Percentiles rank a stretch among this genome's conserved stretches.
Evolutionary conservation across 192 early-diverging fungal genomes (phyloP).

Genomic region (Coemansia sp.): DNA sequence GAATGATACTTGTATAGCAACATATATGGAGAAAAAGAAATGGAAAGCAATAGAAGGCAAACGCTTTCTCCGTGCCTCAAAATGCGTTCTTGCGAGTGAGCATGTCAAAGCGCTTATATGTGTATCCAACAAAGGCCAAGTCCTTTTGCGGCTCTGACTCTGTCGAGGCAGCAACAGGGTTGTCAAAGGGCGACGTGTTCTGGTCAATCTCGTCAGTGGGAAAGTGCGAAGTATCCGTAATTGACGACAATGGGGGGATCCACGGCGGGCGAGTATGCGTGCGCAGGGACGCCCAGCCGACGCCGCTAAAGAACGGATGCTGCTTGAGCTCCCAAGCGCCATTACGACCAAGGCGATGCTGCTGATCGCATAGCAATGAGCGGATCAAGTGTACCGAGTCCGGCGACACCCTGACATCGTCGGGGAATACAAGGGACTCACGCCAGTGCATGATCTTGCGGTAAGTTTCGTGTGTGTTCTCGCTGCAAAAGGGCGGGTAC

Average conservation of each 20-base stretch:
- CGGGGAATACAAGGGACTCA: conserved; percentile 87
- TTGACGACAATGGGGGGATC: conserved; percentile 87
- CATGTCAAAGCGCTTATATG: conserved; percentile 92
- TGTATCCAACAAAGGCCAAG: conserved; percentile 98
- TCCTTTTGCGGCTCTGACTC: conserved; percentile 73
- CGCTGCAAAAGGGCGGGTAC: conserved; percentile 97
- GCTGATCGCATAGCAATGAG: conserved; percentile 84
- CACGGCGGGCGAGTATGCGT: conserved; percentile 79
- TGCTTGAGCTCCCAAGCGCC: conserved; percentile 81
- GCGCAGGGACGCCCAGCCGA: conserved; percentile 90
- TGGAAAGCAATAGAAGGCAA: background rate
- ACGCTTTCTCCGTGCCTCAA: conserved; percentile 14
- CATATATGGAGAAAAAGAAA: background rate
- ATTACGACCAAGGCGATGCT: conserved; percentile 83
- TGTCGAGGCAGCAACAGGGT: conserved; percentile 17
- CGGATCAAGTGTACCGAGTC: conserved; percentile 94
- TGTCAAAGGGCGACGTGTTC: conserved; percentile 61
- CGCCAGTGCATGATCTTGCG: conserved; percentile 98
- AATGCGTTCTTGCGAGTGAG: conserved; percentile 72
- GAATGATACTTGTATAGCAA: background rate
- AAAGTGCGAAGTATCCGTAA: conserved; percentile 99
- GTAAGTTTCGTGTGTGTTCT: conserved; percentile 95
- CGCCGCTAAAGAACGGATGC: conserved; percentile 94
- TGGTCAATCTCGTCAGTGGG: conserved; percentile 90
- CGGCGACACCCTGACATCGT: conserved; percentile 86